Base-by-base conservation (phyloP, 352 stramenopile genomes). In the Achlya hypogyna region DNA sequence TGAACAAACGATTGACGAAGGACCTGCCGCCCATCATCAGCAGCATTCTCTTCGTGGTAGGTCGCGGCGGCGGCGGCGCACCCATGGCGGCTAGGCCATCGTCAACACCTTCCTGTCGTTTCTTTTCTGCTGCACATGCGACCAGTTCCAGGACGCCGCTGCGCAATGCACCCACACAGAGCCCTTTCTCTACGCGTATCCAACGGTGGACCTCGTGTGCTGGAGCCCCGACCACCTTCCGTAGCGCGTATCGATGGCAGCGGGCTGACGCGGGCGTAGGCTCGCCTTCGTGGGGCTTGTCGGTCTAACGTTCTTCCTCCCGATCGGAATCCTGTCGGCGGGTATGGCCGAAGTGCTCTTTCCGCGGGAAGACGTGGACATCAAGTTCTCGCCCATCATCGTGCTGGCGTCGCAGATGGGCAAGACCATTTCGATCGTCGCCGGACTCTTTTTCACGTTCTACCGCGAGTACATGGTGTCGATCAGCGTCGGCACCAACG, bases 281-380 rank as follows among this genome's bases (percentile, higher is more conserved):
- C 35, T 67, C 20, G 74, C 77, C 9, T 64, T 85, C n/a, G 63
- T 88, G 2, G 79, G 78, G 1, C 51, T 86, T n/a, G 81, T 76
- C 75, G 78, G 78, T 0, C 71, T 83, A 20, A 77, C 76, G 5
- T 85, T 85, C 70, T 84, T 86, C 67, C 38, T 88, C 8, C 79
- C 76, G 0, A 80, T 88, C 16, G 79, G 78, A 1, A 51, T 88
- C 32, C 69, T 88, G 27, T 71, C 76, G 6, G 75, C 83, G 32
- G 79, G 79, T 23, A 86, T 88, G 79, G 85, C 73, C 47, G 77
- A 88, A 25, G 79, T 88, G 22, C 45, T 88, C 42, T 88, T 88
- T 42, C 76, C 81, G 42, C 74, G 79, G 32, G 79, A 86, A 51
- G 77, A 73, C 31, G 63, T 86, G 20, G 79, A 86, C 60, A 78